Evolutionary conservation across 768 basidiomycete species (phyloP).

Genomic region (Leccinum imitatum): DNA sequence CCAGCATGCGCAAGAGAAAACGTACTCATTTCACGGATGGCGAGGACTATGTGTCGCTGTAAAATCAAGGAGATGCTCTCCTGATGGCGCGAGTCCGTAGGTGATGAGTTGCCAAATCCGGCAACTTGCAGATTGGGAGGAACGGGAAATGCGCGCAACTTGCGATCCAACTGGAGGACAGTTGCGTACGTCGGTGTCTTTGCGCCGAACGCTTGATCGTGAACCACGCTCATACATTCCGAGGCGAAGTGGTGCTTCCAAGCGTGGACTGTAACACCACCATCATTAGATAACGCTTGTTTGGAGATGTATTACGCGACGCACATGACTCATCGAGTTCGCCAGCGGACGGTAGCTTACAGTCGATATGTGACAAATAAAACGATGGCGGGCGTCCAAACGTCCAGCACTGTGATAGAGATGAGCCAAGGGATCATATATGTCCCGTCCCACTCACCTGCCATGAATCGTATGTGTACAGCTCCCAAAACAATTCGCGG

Average conservation of each 20-base stretch:
- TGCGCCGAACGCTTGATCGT: slow-evolving; percentile 71
- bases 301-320: not conserved
- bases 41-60: slow-evolving; percentile 66
- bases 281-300: slow-evolving; percentile 9
- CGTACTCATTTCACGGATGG: slow-evolving; percentile 69
- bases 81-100: slow-evolving; percentile 40
- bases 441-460: slow-evolving; percentile 24
- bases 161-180: slow-evolving; percentile 64
- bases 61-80: slow-evolving; percentile 46
- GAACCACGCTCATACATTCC: slow-evolving; percentile 67
- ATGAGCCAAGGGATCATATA: slow-evolving; percentile 23
- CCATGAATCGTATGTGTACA: slow-evolving; percentile 39
- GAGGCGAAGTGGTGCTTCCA: slow-evolving; percentile 72
- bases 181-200: slow-evolving; percentile 68
- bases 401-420: slow-evolving; percentile 56
- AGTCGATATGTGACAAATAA: slow-evolving; percentile 64
- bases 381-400: slow-evolving; percentile 72
- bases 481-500: slow-evolving; percentile 70
- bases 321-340: slow-evolving; percentile 61
- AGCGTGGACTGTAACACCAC: slow-evolving; percentile 45
- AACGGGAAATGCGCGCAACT: slow-evolving; percentile 66
- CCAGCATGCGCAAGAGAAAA: slow-evolving; percentile 9
- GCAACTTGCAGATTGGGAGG: slow-evolving; percentile 65
- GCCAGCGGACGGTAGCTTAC: slow-evolving; percentile 54
- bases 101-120: slow-evolving; percentile 57